phyloP scores from a whole-genome alignment of 768 basidiomycete genomes.

The Sistotremastrum niveocremeum region DNA sequence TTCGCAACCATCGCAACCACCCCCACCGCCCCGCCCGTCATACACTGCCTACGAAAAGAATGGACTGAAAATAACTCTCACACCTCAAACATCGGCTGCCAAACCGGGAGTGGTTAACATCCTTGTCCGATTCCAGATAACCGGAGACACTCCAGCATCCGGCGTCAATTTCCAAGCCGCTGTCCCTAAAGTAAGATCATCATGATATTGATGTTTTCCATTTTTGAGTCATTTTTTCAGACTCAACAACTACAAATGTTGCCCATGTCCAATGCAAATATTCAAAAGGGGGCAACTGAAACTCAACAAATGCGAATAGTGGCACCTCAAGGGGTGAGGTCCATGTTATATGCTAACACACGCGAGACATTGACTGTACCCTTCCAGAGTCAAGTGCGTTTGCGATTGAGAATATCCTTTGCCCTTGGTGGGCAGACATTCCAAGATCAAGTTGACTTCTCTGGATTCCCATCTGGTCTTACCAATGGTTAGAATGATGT shows the following conservation, averaged over 20 bases:
- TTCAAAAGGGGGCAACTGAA: slow-evolving; percentile 67
- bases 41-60: slow-evolving; percentile 92
- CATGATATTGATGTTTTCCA: background rate
- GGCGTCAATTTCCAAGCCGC: slow-evolving; percentile 92
- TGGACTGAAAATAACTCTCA: slow-evolving; percentile 76
- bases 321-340: slow-evolving; percentile 73
- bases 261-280: slow-evolving; percentile 81
- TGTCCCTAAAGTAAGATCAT: slow-evolving; percentile 70
- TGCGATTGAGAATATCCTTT: slow-evolving; percentile 78
- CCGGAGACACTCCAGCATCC: slow-evolving; percentile 35
- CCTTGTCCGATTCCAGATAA: slow-evolving; percentile 71
- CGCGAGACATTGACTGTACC: background rate
- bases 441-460: slow-evolving; percentile 92
- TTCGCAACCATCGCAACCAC: slow-evolving; percentile 22
- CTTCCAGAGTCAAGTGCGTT: slow-evolving; percentile 60
- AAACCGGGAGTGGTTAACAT: slow-evolving; percentile 89
- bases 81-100: slow-evolving; percentile 66
- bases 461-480: slow-evolving; percentile 71
- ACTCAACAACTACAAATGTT: slow-evolving; percentile 97
- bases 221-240: slow-evolving; percentile 24
- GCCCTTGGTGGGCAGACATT: slow-evolving; percentile 49
- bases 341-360: slow-evolving; percentile 1
- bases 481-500: slow-evolving; percentile 26
- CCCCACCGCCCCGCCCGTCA: slow-evolving; percentile 42
- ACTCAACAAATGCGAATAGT: slow-evolving; percentile 93